Percentiles rank a stretch among this genome's conserved stretches.
Evolutionary conservation across 2,329 filamentous ascomycete genomes (phyloP).

Genomic region (Fusarium zealandicum): DNA sequence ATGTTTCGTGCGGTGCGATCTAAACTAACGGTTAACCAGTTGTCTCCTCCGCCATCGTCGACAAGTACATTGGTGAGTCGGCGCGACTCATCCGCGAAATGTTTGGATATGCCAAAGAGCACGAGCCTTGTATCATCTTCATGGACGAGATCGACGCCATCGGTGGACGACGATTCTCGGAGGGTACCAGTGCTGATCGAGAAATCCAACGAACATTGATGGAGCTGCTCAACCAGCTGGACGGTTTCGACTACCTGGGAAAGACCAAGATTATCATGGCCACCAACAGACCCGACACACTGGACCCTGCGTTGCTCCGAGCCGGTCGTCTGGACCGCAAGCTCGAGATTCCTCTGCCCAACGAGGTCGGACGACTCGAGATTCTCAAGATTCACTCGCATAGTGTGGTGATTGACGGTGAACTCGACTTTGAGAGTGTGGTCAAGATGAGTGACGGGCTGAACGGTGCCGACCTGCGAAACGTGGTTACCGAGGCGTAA

Average conservation of each 20-base stretch:
- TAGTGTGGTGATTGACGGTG: conserved; percentile 86
- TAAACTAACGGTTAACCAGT: conserved; percentile 61
- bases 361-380: conserved; percentile 94
- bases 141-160: conserved; percentile 99
- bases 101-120: conserved; percentile 99
- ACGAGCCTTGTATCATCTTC: conserved; percentile 99
- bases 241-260: conserved; percentile 98
- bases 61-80: conserved; percentile 99
- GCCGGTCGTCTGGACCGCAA: conserved; percentile 95
- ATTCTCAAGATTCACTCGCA: conserved; percentile 97
- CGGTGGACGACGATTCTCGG: conserved; percentile 93
- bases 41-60: conserved; percentile 97
- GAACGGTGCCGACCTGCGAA: conserved; percentile 96
- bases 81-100: conserved; percentile 97
- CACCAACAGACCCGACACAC: conserved; percentile 94
- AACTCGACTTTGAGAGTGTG: conserved; percentile 98
- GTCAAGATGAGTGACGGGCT: conserved; percentile 99
- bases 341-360: conserved; percentile 96
- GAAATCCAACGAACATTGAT: conserved; percentile 98
- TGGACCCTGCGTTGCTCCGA: conserved; percentile 90
- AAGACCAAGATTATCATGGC: conserved; percentile 99
- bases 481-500: conserved; percentile 98
- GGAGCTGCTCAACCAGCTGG: conserved; percentile 97
- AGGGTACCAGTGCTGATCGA: conserved; percentile 95
- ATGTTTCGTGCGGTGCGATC: background rate